A percentile compares a stretch with the other conserved stretches of the same genome.
Conservation (phyloP, 2,329 filamentous ascomycete species). For the Xylariaceae sp. region DNA sequence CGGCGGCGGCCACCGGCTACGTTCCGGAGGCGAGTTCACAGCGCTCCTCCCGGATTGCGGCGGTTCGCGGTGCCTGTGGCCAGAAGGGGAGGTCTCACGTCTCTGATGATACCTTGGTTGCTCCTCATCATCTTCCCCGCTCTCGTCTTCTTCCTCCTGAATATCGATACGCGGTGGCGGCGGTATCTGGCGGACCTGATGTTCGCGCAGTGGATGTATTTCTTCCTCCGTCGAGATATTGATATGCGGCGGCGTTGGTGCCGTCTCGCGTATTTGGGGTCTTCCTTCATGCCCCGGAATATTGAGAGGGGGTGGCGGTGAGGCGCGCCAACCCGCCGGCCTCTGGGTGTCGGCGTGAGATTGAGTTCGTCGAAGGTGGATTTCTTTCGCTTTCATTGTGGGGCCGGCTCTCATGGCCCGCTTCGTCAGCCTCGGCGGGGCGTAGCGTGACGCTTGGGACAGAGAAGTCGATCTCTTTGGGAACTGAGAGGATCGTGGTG, state of each 20-base stretch:
- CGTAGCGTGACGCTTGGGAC: conserved; percentile 14
- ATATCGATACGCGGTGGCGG: background rate
- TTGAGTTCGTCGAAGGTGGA: conserved; percentile 22
- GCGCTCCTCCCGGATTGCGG: background rate
- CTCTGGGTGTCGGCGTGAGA: conserved; percentile 21
- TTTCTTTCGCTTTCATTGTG: conserved; percentile 3
- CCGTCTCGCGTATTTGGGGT: background rate
- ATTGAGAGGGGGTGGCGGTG: conserved; percentile 7
- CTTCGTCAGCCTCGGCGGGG: conserved; percentile 1
- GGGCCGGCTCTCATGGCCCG: background rate
- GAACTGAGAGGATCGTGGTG: conserved; percentile 6
- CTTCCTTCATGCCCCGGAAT: background rate
- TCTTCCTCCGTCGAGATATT: too few species aligned
- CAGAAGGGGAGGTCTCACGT: too few species aligned
- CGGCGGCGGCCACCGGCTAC: conserved; percentile 5
- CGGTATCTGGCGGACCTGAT: background rate
- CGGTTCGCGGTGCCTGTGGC: background rate
- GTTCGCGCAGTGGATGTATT: too few species aligned
- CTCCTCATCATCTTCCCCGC: too few species aligned
- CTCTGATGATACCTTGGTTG: too few species aligned
- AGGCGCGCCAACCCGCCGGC: conserved; percentile 11
- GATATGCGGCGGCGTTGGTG: too few species aligned
- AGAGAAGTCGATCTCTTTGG: conserved; percentile 18
- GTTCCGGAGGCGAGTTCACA: background rate
- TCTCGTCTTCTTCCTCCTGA: background rate